These are phyloP conservation scores for Myxozyma monticola DNA, from an alignment of 805 yeast species.

Conservation along the genomic window DNA sequence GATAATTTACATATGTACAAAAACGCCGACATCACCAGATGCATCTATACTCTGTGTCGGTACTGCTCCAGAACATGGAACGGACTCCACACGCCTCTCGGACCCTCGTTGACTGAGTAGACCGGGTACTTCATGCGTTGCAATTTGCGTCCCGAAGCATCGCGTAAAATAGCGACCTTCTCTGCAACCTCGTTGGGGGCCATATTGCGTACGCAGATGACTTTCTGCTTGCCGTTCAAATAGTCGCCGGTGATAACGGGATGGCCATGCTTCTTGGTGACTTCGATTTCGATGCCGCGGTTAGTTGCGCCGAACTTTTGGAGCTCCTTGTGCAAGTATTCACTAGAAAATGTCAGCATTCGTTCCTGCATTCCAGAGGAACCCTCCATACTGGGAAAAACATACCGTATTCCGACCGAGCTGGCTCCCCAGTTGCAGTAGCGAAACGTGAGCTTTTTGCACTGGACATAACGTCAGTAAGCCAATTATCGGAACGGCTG, in stretches of 20 bases:
- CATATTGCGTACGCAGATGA: slow-evolving; percentile 76
- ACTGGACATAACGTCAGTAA: slow-evolving; percentile 38
- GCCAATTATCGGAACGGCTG: background rate
- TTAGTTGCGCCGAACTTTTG: slow-evolving; percentile 57
- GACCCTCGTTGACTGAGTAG: slow-evolving; percentile 72
- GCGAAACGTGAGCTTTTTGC: slow-evolving; percentile 70
- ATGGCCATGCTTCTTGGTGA: slow-evolving; percentile 64
- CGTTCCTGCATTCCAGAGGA: background rate
- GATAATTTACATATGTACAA: slow-evolving; percentile 5
- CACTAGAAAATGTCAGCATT: slow-evolving; percentile 41
- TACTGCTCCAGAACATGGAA: slow-evolving; percentile 39
- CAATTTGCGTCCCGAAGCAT: slow-evolving; percentile 65
- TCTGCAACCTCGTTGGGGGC: slow-evolving; percentile 59
- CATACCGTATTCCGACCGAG: slow-evolving; percentile 67
- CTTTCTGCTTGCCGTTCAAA: slow-evolving; percentile 48
- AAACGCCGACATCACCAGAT: too few relatives aligned
- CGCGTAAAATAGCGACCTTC: slow-evolving; percentile 63
- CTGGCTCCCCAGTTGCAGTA: slow-evolving; percentile 97
- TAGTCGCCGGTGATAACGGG: slow-evolving; percentile 71
- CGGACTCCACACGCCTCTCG: slow-evolving; percentile 98
- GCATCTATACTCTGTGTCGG: slow-evolving; percentile 18
- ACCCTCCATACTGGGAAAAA: background rate
- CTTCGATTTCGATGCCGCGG: slow-evolving; percentile 70
- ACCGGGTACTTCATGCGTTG: slow-evolving; percentile 63
- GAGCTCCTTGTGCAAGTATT: slow-evolving; percentile 57